A percentile compares a stretch with the other conserved stretches of the same genome.
Conservation (phyloP, 164 flowering plant species). For the Annona cherimola region DNA sequence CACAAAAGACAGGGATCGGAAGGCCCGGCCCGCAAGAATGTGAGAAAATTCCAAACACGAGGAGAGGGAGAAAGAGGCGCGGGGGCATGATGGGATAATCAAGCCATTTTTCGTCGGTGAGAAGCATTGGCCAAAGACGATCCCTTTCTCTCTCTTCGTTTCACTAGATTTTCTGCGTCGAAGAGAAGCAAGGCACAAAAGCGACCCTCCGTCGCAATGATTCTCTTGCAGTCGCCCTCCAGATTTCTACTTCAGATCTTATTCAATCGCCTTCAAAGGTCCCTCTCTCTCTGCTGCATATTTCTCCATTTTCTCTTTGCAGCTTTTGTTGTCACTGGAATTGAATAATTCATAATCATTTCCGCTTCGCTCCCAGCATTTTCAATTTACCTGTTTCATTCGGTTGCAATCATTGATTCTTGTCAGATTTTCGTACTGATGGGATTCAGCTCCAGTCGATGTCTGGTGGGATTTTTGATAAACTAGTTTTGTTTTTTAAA, state of each 20-base stretch:
- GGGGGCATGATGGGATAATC: neutral
- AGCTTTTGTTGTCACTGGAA: neutral
- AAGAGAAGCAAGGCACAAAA: neutral
- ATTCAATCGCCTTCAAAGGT: constrained; percentile 62
- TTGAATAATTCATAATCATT: too few species aligned
- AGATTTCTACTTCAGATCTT: constrained; percentile 71
- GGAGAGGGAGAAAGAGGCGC: neutral
- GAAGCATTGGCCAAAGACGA: neutral
- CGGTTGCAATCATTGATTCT: too few species aligned
- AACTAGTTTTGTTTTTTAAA: too few species aligned
- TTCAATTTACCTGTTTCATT: neutral
- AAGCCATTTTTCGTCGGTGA: neutral
- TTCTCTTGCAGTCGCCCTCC: constrained; percentile 65
- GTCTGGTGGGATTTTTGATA: too few species aligned
- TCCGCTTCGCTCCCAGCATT: neutral
- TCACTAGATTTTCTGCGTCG: neutral
- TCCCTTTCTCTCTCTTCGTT: neutral
- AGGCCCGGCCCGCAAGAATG: too few species aligned
- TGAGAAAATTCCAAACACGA: neutral
- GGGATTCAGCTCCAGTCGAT: too few species aligned
- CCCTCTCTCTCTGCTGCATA: neutral
- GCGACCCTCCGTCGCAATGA: constrained; percentile 30
- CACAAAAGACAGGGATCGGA: too few species aligned
- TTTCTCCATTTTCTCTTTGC: neutral
- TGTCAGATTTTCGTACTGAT: too few species aligned